phyloP scores from a whole-genome alignment of 768 basidiomycete genomes.

The Leucosporidium creatinivorum region DNA sequence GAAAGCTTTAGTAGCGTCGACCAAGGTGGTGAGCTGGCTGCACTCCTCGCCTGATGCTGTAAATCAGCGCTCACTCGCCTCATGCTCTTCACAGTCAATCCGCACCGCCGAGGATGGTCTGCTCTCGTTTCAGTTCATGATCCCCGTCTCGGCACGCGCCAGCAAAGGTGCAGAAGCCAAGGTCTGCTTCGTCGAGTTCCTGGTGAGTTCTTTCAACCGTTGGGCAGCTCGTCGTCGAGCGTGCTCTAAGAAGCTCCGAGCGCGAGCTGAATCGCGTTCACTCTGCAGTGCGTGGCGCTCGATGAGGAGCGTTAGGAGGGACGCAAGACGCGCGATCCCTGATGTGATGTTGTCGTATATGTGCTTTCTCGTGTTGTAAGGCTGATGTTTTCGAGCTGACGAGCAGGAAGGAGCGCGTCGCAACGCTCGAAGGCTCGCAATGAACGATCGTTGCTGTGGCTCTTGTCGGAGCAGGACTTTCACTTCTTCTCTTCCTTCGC shows the following conservation, averaged over 20 bases:
- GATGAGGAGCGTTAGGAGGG: conserved; percentile 23
- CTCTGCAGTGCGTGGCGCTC: conserved; percentile 31
- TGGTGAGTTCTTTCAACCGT: conserved; percentile 51
- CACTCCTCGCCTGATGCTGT: background rate
- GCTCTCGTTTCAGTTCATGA: conserved; percentile 81
- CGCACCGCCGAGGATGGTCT: conserved; percentile 76
- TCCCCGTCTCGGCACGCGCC: conserved; percentile 39
- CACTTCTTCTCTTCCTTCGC: too few species aligned
- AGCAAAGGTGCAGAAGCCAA: conserved; percentile 28
- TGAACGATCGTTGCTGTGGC: too few species aligned
- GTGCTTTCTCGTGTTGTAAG: background rate
- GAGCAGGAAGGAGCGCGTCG: background rate
- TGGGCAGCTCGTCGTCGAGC: background rate
- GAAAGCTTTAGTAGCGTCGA: conserved; percentile 70
- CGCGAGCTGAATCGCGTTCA: background rate
- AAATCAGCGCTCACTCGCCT: background rate
- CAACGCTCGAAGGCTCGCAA: too few species aligned
- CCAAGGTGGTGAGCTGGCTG: conserved; percentile 56
- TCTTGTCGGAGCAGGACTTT: too few species aligned
- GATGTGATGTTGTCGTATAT: background rate
- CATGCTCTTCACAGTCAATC: conserved; percentile 50
- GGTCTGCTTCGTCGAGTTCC: conserved; percentile 77
- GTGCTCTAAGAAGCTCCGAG: background rate
- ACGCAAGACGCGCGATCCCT: background rate
- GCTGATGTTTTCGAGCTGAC: background rate